Conservation (phyloP, 2,329 filamentous ascomycete genomes). For the Trichoderma lentiforme region DNA sequence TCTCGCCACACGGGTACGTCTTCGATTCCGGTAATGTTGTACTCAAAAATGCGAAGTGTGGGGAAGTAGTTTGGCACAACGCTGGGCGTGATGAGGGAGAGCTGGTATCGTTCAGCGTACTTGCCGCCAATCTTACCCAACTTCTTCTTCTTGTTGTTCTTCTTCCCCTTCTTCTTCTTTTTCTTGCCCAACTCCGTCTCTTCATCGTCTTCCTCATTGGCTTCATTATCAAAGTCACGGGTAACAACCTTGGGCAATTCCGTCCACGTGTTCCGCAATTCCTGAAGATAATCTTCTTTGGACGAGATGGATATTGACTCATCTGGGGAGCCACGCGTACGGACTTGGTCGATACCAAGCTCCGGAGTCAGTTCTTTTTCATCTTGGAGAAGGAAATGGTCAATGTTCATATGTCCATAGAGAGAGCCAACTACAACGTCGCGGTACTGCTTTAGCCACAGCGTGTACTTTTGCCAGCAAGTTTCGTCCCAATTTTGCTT, state of each 20-base stretch:
- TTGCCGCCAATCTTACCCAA: constrained; percentile 66
- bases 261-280: constrained; percentile 75
- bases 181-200: constrained; percentile 27
- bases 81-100: constrained; percentile 79
- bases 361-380: constrained; percentile 68
- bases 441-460: constrained; percentile 87
- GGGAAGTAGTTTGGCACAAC: constrained; percentile 92
- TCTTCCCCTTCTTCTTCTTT: constrained; percentile 37
- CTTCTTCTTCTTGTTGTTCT: constrained; percentile 50
- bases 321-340: constrained; percentile 33
- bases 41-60: constrained; percentile 84
- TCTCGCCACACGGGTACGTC: constrained; percentile 47
- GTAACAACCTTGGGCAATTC: constrained; percentile 59
- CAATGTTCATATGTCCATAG: constrained; percentile 98
- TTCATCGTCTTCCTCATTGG: constrained; percentile 20
- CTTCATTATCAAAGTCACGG: constrained; percentile 21
- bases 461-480: constrained; percentile 95
- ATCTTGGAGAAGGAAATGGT: constrained; percentile 93
- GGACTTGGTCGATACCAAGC: constrained; percentile 34
- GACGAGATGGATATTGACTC: constrained; percentile 61
- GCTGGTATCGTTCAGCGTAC: constrained; percentile 80
- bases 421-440: constrained; percentile 78
- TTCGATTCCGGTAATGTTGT: constrained; percentile 81
- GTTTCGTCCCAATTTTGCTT: constrained; percentile 94
- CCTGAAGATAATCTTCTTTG: constrained; percentile 68